A percentile compares a stretch with the other conserved stretches of the same genome.
Conservation (phyloP, 2,329 filamentous ascomycete species). For the Mollisiaceae sp. region DNA sequence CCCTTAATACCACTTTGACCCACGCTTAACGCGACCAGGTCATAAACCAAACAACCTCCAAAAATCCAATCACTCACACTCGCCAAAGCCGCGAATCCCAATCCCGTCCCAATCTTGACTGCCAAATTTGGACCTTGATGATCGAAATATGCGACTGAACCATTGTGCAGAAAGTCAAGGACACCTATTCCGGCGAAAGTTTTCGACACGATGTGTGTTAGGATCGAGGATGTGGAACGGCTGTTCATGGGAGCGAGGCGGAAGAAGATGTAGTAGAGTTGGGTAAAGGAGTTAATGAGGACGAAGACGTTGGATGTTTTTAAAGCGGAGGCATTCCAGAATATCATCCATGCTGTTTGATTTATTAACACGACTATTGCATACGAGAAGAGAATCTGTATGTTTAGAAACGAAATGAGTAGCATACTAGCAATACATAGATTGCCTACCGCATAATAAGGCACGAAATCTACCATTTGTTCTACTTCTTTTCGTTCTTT, state of each 20-base stretch:
- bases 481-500: constrained; percentile 49
- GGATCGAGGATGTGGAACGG: constrained; percentile 53
- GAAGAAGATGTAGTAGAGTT: constrained; percentile 58
- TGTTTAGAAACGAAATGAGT: background rate
- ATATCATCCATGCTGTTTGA: constrained; percentile 60
- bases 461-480: constrained; percentile 58
- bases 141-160: constrained; percentile 59
- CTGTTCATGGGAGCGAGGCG: constrained; percentile 56
- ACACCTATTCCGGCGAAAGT: constrained; percentile 66
- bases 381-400: too few relatives aligned
- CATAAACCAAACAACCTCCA: constrained; percentile 62
- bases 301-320: constrained; percentile 61
- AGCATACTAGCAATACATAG: constrained; percentile 61
- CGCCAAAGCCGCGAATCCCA: constrained; percentile 56
- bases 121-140: constrained; percentile 50
- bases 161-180: constrained; percentile 64
- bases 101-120: constrained; percentile 57
- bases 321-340: constrained; percentile 60
- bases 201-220: constrained; percentile 63
- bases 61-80: constrained; percentile 63
- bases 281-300: constrained; percentile 57
- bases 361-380: background rate
- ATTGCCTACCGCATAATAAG: constrained; percentile 61
- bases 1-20: constrained; percentile 53
- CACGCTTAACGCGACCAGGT: constrained; percentile 58